Evolutionary conservation across 495 filamentous ascomycete genomes (phyloP), one percentile per base, ranked within the genome.

Genomic region (Podospora anserina): DNA sequence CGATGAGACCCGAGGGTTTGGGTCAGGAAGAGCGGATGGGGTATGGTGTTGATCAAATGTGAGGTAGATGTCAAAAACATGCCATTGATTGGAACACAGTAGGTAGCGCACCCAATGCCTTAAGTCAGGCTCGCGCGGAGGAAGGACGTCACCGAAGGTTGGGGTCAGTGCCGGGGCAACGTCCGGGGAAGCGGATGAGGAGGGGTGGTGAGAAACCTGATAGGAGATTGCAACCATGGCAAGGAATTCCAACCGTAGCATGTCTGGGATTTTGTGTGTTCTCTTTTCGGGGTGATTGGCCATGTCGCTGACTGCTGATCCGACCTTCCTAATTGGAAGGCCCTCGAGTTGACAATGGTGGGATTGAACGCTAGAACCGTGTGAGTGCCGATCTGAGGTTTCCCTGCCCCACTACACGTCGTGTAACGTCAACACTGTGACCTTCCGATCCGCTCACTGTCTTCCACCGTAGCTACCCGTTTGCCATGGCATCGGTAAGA

Each of bases 181-280:
- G 66, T 68, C 66, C 66, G 66, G 66, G 66, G 61, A 63, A 63
- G 44, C 59, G 53, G 60, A 63, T 55, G 66, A 57, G 53, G 26
- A 7, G 26, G 39, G 15, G 39, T 11, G 13, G 39, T 16, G 0
- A 49, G 5, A 16, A 49, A 49, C 39, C 13, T 49, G 39, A 49
- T 49, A 49, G 15, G 39, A 16, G 39, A 49, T 9, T 49, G 39
- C 39, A 49, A 49, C 39, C 39, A 49, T 49, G 39, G 39, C 39
- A 49, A 49, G 39, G 13, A 49, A 11, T 49, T 49, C 39, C 39
- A 49, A 11, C 39, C 39, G 39, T 49, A 11, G 39, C 39, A 49
- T 49, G 0, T 16, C 39, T 16, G 7, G 39, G 39, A 13, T 49
- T 49, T 16, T 49, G 39, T 49, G 39, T 49, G 39, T 49, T 49